Conservation (phyloP, 192 early-diverging fungal species). For the Neocallimastix lanati region DNA sequence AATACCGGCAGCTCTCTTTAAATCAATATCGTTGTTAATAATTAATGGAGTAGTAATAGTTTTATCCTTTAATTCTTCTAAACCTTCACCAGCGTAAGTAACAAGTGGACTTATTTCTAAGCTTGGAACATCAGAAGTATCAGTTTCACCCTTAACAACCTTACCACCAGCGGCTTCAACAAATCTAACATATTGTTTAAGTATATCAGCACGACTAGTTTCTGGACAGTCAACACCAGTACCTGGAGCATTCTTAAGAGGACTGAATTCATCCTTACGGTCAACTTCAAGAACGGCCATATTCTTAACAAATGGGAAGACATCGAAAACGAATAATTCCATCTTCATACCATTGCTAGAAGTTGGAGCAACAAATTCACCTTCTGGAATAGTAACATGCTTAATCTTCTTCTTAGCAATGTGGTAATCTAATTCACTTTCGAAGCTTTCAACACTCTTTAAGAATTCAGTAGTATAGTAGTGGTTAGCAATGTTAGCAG, state of each 20-base stretch:
- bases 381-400: conserved; percentile 58
- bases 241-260: conserved; percentile 93
- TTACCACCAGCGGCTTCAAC: conserved; percentile 67
- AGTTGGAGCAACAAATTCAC: conserved; percentile 46
- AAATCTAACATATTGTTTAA: conserved; percentile 73
- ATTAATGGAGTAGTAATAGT: conserved; percentile 15
- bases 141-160: conserved; percentile 27
- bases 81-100: conserved; percentile 81
- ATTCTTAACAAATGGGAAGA: conserved; percentile 73
- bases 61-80: conserved; percentile 56
- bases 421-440: conserved; percentile 79
- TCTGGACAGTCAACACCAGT: conserved; percentile 74
- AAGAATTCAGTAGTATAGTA: conserved; percentile 89
- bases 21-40: neutral
- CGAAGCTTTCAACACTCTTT: conserved; percentile 63
- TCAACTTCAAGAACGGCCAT: conserved; percentile 86
- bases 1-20: neutral
- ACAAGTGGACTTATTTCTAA: conserved; percentile 85
- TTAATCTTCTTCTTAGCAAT: conserved; percentile 97
- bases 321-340: conserved; percentile 98
- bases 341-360: conserved; percentile 93
- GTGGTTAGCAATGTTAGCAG: conserved; percentile 97
- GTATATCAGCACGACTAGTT: conserved; percentile 75
- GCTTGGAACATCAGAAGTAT: conserved; percentile 16
- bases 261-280: conserved; percentile 89